phyloP scores from a whole-genome alignment of 768 basidiomycete genomes.

The Phaeolepiota aurea region DNA sequence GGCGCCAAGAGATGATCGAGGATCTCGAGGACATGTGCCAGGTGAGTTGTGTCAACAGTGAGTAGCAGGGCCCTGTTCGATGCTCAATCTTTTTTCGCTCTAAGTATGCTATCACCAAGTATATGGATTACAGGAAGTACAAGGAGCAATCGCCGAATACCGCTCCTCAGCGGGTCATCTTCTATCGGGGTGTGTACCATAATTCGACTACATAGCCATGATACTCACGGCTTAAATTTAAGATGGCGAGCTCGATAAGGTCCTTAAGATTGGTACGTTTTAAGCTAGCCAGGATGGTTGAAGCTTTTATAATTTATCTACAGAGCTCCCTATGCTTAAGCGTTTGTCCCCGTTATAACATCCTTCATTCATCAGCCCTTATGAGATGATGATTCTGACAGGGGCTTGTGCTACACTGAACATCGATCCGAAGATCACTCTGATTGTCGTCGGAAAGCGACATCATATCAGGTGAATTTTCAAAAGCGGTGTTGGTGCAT shows the following conservation, averaged over 20 bases:
- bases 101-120: conserved; percentile 46
- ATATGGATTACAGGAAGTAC: conserved; percentile 39
- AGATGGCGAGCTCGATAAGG: conserved; percentile 21
- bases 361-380: neutral
- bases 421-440: conserved; percentile 60
- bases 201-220: too few relatives aligned
- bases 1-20: conserved; percentile 62
- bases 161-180: conserved; percentile 54
- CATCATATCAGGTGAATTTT: conserved; percentile 45
- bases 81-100: neutral
- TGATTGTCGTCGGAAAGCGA: conserved; percentile 74
- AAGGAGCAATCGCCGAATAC: conserved; percentile 34
- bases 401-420: conserved; percentile 50
- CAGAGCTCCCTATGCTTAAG: conserved; percentile 52
- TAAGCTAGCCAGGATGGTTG: neutral
- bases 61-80: conserved; percentile 1
- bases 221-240: too few relatives aligned
- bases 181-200: conserved; percentile 50
- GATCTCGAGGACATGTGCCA: conserved; percentile 57
- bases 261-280: conserved; percentile 45
- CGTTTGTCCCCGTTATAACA: conserved; percentile 23
- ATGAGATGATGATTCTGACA: conserved; percentile 16
- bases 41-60: too few relatives aligned
- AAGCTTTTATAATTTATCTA: conserved; percentile 1
- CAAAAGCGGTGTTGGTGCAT: too few relatives aligned